Percentiles rank a stretch among this genome's conserved stretches.
Evolutionary conservation across 352 stramenopile species (phyloP).

Genomic region (Phytophthora tubulina): DNA sequence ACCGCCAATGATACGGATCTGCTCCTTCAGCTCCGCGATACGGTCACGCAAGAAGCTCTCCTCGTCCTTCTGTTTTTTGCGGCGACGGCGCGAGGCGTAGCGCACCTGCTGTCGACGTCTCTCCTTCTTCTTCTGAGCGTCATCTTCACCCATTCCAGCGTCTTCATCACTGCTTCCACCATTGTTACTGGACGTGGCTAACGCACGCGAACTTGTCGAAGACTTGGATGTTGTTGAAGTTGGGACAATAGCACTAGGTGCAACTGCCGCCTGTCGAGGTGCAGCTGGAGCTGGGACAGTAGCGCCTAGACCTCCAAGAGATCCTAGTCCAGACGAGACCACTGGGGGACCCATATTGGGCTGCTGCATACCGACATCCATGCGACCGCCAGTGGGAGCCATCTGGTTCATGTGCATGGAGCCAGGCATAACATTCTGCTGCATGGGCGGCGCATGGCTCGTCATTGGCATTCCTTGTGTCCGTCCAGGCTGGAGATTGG

Average conservation of each 20-base stretch:
- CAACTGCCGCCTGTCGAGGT: conserved; percentile 30
- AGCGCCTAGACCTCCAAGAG: conserved; percentile 25
- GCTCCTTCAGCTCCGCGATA: conserved; percentile 87
- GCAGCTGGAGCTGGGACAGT: conserved; percentile 19
- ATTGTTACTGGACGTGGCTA: conserved; percentile 62
- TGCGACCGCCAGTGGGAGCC: conserved; percentile 22
- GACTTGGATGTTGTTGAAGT: conserved; percentile 34
- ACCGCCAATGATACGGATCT: conserved; percentile 85
- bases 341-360: conserved; percentile 10
- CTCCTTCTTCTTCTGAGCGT: conserved; percentile 84
- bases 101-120: conserved; percentile 80
- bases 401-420: conserved; percentile 53
- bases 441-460: conserved; percentile 48
- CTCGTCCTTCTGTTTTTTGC: conserved; percentile 89
- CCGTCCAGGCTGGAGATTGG: conserved; percentile 29
- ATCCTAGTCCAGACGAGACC: conserved; percentile 1
- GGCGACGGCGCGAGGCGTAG: conserved; percentile 79
- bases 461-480: conserved; percentile 41
- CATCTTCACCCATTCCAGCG: conserved; percentile 53
- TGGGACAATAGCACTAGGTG: conserved; percentile 54
- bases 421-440: conserved; percentile 34
- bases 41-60: conserved; percentile 82
- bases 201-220: conserved; percentile 47
- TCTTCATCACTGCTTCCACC: conserved; percentile 70
- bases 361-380: conserved; percentile 42